Base-by-base conservation (phyloP, 495 filamentous ascomycete genomes). In the Cercophora scortea region DNA sequence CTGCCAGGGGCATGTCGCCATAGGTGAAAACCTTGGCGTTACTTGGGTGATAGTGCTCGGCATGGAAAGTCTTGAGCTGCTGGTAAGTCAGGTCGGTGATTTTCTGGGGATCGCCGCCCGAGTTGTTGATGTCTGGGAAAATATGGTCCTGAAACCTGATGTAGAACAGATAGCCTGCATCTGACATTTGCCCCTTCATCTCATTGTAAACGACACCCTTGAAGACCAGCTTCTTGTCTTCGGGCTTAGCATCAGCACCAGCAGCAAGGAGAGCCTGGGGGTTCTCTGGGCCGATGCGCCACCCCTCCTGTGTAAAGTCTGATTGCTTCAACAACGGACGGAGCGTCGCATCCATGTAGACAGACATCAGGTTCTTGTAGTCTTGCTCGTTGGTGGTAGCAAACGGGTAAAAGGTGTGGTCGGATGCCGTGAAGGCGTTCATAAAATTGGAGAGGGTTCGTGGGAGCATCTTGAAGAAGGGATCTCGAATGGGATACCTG, bases 191-290 rank as follows among this genome's bases (percentile, higher is more conserved):
- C 0, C 93, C 93, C 70, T 98, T 98, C 93, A 98, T 98, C 71
- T 98, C 93, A 62, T 98, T 98, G 69, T 98, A 98, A 18, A 98
- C 93, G 10, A 98, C 93, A 18, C 93, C 93, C 66, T 98, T 98
- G 76, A 98, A 98, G 12, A 96, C 85, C 16, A 97, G 79, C 36
- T 79, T 81, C 47, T 71, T 78, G 46, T 70, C 72, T 47, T 68
- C 72, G 50, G 65, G 62, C 18, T 60, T 61, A 36, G 53, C 65
- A 65, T 73, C 52, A 18, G 59, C 67, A 10, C 75, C 72, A 5
- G 67, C 72, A 18, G 74, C 60, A 39, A 70, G 58, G 3, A 76
- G 59, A 16, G 79, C 79, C 41, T 77, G 73, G 7, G 88, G 86
- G 63, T 98, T 89, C 69, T 95, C 89, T 0, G 93, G 93, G 1